Conservation (phyloP, 164 flowering plant species). For the Stephania japonica region DNA sequence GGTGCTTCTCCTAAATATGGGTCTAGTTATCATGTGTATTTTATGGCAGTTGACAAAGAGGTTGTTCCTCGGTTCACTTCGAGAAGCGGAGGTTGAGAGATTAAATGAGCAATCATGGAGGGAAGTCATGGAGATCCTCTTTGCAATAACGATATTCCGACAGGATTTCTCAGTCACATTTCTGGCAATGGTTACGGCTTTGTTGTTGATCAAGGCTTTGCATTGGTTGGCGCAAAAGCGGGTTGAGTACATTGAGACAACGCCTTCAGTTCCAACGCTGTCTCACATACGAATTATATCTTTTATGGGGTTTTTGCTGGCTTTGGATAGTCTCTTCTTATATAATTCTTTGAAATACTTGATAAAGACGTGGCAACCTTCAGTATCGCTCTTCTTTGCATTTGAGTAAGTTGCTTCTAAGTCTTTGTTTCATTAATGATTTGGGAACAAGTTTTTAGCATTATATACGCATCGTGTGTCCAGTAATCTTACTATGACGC, state of each 20-base stretch:
- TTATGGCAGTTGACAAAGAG: conserved; percentile 76
- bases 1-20: conserved; percentile 89
- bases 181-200: conserved; percentile 82
- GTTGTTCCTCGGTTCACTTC: conserved; percentile 76
- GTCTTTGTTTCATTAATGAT: not conserved
- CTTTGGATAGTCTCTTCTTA: conserved; percentile 63
- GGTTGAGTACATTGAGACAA: conserved; percentile 96
- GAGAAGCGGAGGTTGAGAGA: conserved; percentile 99
- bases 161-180: conserved; percentile 90
- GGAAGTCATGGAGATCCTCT: conserved; percentile 95
- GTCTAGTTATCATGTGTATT: conserved; percentile 82
- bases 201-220: conserved; percentile 76
- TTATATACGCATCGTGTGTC: not conserved
- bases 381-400: conserved; percentile 89
- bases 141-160: conserved; percentile 90
- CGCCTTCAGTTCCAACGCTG: conserved; percentile 73
- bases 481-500: not conserved
- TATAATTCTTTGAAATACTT: conserved; percentile 56
- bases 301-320: conserved; percentile 79
- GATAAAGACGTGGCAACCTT: conserved; percentile 67
- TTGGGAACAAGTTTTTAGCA: not conserved
- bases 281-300: conserved; percentile 86
- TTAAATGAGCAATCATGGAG: conserved; percentile 97
- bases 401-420: conserved; percentile 71
- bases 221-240: conserved; percentile 99